Evolutionary conservation across 163 green algal genomes (phyloP).

Genomic region (Scenedesmus sp.): DNA sequence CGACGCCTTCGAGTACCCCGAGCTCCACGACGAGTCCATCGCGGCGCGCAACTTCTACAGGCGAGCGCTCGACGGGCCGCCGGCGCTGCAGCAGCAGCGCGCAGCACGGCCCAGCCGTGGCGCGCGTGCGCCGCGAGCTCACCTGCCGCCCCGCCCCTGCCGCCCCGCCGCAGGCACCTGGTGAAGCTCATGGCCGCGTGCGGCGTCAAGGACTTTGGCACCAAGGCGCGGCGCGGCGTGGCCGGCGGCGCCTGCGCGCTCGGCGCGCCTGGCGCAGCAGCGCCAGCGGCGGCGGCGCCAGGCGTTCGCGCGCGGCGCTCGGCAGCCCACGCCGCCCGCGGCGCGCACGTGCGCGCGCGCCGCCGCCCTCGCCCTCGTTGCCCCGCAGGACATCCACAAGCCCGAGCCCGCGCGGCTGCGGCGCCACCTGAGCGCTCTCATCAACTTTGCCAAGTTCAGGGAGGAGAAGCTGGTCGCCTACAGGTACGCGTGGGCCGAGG

Average conservation of each 20-base stretch:
- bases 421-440: conserved; percentile 85
- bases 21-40: conserved; percentile 96
- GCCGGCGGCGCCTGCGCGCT: too few relatives aligned
- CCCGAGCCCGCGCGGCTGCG: conserved; percentile 79
- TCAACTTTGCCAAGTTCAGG: conserved; percentile 97
- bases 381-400: conserved; percentile 89
- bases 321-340: too few relatives aligned
- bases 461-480: conserved; percentile 90
- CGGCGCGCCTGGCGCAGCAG: background rate
- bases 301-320: too few relatives aligned
- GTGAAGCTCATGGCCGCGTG: conserved; percentile 77
- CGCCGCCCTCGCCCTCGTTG: background rate
- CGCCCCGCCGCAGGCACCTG: too few relatives aligned
- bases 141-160: too few relatives aligned
- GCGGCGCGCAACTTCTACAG: conserved; percentile 82
- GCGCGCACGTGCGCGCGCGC: too few relatives aligned
- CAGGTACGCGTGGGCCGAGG: too few relatives aligned
- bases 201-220: conserved; percentile 85
- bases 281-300: too few relatives aligned
- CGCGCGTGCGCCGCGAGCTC: too few relatives aligned
- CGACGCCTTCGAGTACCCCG: conserved; percentile 88
- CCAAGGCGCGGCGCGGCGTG: conserved; percentile 58
- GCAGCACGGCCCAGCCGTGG: too few relatives aligned
- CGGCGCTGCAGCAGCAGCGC: too few relatives aligned
- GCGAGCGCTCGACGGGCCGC: too few relatives aligned